These are phyloP conservation scores for Puccinia hordei DNA, from an alignment of 1,284 basidiomycete genomes.

Conservation along the genomic window DNA sequence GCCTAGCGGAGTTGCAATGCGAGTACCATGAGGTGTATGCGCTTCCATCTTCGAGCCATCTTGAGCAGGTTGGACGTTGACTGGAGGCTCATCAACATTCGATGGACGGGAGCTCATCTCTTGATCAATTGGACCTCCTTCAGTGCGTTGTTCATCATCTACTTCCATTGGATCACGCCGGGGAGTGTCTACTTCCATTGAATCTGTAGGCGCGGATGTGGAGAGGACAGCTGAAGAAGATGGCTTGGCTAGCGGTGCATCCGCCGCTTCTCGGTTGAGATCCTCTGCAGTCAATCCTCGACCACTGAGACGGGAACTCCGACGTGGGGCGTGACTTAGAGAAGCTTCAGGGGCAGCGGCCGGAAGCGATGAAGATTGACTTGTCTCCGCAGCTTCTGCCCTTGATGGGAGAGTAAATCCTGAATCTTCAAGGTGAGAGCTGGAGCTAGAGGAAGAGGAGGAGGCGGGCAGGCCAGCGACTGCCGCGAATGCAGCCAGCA, in stretches of 20 bases:
- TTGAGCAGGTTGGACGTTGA: constrained; percentile 56
- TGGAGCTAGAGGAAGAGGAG: constrained; percentile 63
- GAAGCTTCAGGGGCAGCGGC: constrained; percentile 24
- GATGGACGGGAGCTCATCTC: constrained; percentile 27
- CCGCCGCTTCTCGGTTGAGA: constrained; percentile 34
- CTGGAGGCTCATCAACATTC: constrained; percentile 38
- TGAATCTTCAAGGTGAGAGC: constrained; percentile 46
- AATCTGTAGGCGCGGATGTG: constrained; percentile 42
- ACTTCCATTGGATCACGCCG: constrained; percentile 32
- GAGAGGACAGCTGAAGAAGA: constrained; percentile 39
- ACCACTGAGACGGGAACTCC: constrained; percentile 48
- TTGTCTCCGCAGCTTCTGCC: constrained; percentile 56
- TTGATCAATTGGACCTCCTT: constrained; percentile 44
- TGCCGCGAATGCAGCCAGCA: constrained; percentile 81
- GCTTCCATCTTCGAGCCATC: constrained; percentile 89
- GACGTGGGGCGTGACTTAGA: constrained; percentile 29
- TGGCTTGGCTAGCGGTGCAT: neutral
- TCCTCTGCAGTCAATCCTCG: constrained; percentile 50
- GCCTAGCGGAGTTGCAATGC: constrained; percentile 76
- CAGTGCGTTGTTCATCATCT: constrained; percentile 36
- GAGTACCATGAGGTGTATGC: constrained; percentile 92
- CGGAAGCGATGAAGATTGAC: constrained; percentile 53
- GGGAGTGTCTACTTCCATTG: constrained; percentile 37
- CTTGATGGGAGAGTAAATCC: constrained; percentile 55
- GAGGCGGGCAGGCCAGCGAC: constrained; percentile 63